Evolutionary conservation across 1,284 basidiomycete genomes (phyloP).

Genomic region (Sporisorium scitamineum): DNA sequence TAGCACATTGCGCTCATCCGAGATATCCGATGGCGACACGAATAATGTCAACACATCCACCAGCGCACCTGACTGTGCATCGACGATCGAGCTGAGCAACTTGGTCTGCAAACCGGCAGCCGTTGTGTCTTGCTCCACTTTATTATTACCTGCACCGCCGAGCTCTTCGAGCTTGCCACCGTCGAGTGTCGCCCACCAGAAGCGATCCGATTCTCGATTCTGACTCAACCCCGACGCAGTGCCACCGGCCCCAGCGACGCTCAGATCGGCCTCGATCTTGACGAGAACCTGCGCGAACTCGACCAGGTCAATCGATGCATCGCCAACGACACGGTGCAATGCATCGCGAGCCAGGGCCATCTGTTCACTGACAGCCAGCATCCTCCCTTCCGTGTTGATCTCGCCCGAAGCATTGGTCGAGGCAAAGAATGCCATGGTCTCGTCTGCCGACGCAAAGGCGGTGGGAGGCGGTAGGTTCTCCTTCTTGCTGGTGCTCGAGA

Average conservation of each 20-base stretch:
- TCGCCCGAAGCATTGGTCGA: slow-evolving; percentile 1
- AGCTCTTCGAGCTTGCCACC: slow-evolving; percentile 7
- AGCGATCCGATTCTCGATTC: slow-evolving; percentile 20
- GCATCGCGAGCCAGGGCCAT: slow-evolving; percentile 45
- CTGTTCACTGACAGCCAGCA: slow-evolving; percentile 48
- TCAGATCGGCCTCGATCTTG: slow-evolving; percentile 21
- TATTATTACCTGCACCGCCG: neutral
- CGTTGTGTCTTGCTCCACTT: slow-evolving; percentile 7
- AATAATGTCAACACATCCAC: slow-evolving; percentile 45
- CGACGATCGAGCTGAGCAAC: slow-evolving; percentile 31
- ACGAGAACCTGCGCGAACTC: slow-evolving; percentile 32
- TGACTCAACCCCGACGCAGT: slow-evolving; percentile 1
- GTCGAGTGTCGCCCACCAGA: slow-evolving; percentile 38
- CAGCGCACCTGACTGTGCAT: slow-evolving; percentile 30
- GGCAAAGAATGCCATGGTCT: slow-evolving; percentile 14
- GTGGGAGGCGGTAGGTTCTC: slow-evolving; percentile 41
- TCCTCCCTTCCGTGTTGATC: neutral
- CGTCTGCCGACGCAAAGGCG: slow-evolving; percentile 5
- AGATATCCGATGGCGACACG: slow-evolving; percentile 31
- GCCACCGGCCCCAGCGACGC: neutral
- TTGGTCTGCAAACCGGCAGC: slow-evolving; percentile 12
- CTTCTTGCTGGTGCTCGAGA: slow-evolving; percentile 24
- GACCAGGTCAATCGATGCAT: slow-evolving; percentile 24
- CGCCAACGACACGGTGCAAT: slow-evolving; percentile 15
- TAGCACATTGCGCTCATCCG: slow-evolving; percentile 41